A percentile compares a stretch with the other conserved stretches of the same genome.
Conservation (phyloP, 139 green algal species). For the Trebouxia sp. region DNA sequence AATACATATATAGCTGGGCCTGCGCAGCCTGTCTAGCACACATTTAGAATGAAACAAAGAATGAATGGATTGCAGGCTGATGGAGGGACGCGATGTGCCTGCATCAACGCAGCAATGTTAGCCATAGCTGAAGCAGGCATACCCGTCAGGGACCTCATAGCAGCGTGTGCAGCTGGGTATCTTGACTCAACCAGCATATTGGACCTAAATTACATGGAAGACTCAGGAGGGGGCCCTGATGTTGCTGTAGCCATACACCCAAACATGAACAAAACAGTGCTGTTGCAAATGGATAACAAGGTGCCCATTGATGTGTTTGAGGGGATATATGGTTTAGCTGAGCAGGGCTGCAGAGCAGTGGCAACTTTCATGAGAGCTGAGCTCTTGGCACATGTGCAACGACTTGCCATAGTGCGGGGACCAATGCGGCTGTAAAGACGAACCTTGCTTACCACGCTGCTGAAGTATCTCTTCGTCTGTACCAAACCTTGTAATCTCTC, state of each 20-base stretch:
- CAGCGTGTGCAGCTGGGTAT: slow-evolving; percentile 72
- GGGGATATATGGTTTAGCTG: slow-evolving; percentile 62
- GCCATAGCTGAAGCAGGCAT: slow-evolving; percentile 85
- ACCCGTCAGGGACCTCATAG: slow-evolving; percentile 78
- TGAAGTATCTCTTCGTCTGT: background rate
- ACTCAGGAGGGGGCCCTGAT: slow-evolving; percentile 75
- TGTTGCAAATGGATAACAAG: slow-evolving; percentile 62
- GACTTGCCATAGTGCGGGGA: slow-evolving; percentile 37
- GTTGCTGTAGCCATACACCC: slow-evolving; percentile 76
- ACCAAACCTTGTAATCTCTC: too few species aligned
- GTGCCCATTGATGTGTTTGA: slow-evolving; percentile 74
- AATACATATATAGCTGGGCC: background rate
- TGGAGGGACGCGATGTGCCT: slow-evolving; percentile 79
- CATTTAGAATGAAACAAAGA: background rate
- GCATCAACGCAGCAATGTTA: slow-evolving; percentile 94
- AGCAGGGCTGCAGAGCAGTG: slow-evolving; percentile 73
- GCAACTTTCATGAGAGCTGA: slow-evolving; percentile 60
- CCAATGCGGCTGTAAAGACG: background rate
- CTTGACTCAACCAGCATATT: slow-evolving; percentile 81
- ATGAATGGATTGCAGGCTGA: slow-evolving; percentile 86
- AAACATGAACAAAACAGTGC: slow-evolving; percentile 57
- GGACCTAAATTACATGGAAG: slow-evolving; percentile 92
- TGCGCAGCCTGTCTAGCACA: background rate
- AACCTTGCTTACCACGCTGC: background rate
- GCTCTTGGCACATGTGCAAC: slow-evolving; percentile 68